Base-by-base conservation (phyloP, 441 rosid genomes). In the Sinapis alba region DNA sequence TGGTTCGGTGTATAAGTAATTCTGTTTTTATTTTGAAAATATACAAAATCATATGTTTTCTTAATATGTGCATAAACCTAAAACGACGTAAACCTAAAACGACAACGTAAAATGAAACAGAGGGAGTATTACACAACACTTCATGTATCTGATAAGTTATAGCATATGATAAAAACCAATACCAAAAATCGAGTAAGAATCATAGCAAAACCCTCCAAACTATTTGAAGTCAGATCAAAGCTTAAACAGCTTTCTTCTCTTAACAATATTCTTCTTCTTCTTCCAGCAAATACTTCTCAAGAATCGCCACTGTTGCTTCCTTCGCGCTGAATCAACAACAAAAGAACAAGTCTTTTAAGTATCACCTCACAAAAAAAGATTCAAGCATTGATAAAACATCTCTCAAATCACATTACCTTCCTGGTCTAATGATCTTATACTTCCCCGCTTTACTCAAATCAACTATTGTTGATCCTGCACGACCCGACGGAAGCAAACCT, bases 391-490 rank as follows among this genome's bases (percentile, higher is more conserved):
- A 50, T 27, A 51, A 57, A 28, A 59, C 54, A 47, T 47, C 54
- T 47, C 54, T 13, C 18, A 51, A 38, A 1, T 7, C 3, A 27
- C 57, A 38, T 50, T 81, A 96, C 99, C 99, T 96, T 84, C 99
- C 99, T 2, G 91, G 83, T 84, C 98, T 86, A 76, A 91, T 90
- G 83, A 96, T 88, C 82, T 79, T 86, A 84, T 87, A 96, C 79
- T 74, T 88, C 78, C 96, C 96, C 0, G 21, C 79, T 71, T 64
- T 80, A 6, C 86, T 88, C 50, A 93, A 88, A 79, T 93, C 97
- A 69, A 96, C 93, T 26, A 96, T 81, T 11, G 98, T 96, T 1
- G 99, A 96, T 74, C 98, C 99, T 2, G 89, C 97, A 58, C 90
- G 97, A 13, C 94, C 97, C 2, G 95, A 82, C 72, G 95, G 95